Base-by-base conservation (phyloP, 257 asterid genomes). In the Solanum chiquidenum region DNA sequence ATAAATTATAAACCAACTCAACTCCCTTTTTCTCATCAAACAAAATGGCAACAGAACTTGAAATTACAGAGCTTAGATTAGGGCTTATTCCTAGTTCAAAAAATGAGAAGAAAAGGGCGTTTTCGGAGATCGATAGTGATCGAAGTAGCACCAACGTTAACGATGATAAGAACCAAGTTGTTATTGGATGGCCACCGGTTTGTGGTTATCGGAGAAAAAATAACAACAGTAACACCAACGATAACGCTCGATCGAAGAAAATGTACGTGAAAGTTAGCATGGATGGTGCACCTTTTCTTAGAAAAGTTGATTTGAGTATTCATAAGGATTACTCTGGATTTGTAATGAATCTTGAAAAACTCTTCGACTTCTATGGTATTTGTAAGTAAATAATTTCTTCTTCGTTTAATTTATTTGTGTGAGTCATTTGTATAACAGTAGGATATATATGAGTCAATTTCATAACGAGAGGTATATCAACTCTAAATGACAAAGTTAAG, bases 111-210 rank as follows among this genome's bases (percentile, higher is more conserved):
- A 94, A 95, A 86, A 92, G 98, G 90, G 89, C 16, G 27, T 95
- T 95, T 82, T 88, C 88, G 1, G 94, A 92, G 14, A 84, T 94
- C 8, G 92, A 89, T 21, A 87, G 69, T 6, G 89, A 87, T 6
- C 89, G 20, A n/a, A 88, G 38, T 82, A 83, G 76, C 64, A 75
- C 87, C 83, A 77, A 44, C 29, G 38, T 14, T 12, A 80, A 37
- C 12, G 52, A 86, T 73, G 82, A 34, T 40, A 92, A 88, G 89
- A 92, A 86, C n/a, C 91, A 76, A 85, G 94, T 92, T 74, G 98
- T 95, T 34, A 8, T 40, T 88, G 99, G 99, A 52, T 96, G 99
- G 99, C 99, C 99, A 33, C 99, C 98, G 83, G 98, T 96, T 42
- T 80, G 96, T 60, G 80, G 92, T 1, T 93, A 85, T 84, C 87